These are phyloP conservation scores for Lycium ferocissimum DNA, from an alignment of 257 asterid species.

Conservation along the genomic window DNA sequence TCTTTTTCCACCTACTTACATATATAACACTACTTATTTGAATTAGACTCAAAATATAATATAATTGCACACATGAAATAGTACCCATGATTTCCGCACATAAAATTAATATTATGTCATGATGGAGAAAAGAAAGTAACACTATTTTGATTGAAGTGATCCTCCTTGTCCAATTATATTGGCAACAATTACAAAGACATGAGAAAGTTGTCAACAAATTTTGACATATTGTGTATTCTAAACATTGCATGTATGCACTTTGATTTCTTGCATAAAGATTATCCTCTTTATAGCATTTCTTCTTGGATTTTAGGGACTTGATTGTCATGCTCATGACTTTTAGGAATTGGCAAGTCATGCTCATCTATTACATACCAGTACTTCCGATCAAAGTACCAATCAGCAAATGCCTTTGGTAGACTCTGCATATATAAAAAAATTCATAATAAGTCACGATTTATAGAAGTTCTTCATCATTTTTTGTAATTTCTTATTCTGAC, in stretches of 20 bases:
- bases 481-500: neutral
- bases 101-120: neutral
- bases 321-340: neutral
- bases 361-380: neutral
- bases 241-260: neutral
- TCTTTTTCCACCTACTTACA: neutral
- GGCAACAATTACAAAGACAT: neutral
- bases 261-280: neutral
- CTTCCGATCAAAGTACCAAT: constrained; percentile 13
- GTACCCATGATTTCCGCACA: no score
- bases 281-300: neutral
- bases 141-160: neutral
- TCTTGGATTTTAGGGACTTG: no score
- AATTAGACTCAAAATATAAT: neutral
- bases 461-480: no score
- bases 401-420: neutral
- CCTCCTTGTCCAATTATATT: neutral
- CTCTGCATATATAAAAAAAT: neutral
- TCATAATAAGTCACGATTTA: no score
- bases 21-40: neutral
- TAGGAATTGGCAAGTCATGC: neutral
- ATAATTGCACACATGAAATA: neutral
- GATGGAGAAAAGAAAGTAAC: neutral
- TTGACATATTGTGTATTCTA: neutral
- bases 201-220: neutral